Percentiles rank a stretch among this genome's conserved stretches.
These are phyloP conservation scores for Spathaspora boniae DNA, from an alignment of 805 yeast species.

Conservation along the genomic window DNA sequence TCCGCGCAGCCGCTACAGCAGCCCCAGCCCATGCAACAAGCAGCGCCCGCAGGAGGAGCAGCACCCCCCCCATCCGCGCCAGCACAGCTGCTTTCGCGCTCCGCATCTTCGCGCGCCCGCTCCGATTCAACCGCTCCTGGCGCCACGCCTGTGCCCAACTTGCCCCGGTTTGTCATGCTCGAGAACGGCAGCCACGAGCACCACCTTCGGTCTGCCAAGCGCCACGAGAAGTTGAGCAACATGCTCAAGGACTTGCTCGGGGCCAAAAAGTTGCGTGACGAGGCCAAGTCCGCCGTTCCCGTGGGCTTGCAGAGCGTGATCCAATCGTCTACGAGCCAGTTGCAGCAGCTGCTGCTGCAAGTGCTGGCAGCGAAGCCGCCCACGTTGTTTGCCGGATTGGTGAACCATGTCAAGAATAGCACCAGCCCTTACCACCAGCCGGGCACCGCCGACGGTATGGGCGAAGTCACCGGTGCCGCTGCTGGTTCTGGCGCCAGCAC, in stretches of 20 bases:
- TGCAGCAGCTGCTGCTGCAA: constrained; percentile 8
- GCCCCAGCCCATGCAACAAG: no score
- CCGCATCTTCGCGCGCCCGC: constrained; percentile 2
- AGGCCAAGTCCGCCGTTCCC: constrained; percentile 72
- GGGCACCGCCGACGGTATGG: neutral
- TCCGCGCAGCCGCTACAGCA: no score
- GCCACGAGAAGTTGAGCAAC: constrained; percentile 72
- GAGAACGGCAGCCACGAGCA: constrained; percentile 83
- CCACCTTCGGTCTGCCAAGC: constrained; percentile 65
- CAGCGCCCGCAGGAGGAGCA: no score
- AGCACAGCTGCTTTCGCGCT: no score
- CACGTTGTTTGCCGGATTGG: constrained; percentile 65
- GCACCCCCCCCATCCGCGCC: no score
- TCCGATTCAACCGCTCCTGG: constrained; percentile 7
- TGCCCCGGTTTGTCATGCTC: constrained; percentile 49
- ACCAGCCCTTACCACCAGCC: constrained; percentile 17
- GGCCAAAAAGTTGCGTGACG: constrained; percentile 65
- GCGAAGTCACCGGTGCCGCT: neutral
- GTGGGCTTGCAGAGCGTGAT: constrained; percentile 36
- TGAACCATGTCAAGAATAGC: constrained; percentile 48
- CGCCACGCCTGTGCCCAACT: no score
- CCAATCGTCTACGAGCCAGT: constrained; percentile 8
- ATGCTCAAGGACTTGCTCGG: constrained; percentile 78
- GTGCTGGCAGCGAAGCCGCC: constrained; percentile 48
- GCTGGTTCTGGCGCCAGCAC: constrained; percentile 10